Percentiles rank a stretch among this genome's conserved stretches.
phyloP scores from a whole-genome alignment of 306 rosid species.

The Lagenaria siceraria region DNA sequence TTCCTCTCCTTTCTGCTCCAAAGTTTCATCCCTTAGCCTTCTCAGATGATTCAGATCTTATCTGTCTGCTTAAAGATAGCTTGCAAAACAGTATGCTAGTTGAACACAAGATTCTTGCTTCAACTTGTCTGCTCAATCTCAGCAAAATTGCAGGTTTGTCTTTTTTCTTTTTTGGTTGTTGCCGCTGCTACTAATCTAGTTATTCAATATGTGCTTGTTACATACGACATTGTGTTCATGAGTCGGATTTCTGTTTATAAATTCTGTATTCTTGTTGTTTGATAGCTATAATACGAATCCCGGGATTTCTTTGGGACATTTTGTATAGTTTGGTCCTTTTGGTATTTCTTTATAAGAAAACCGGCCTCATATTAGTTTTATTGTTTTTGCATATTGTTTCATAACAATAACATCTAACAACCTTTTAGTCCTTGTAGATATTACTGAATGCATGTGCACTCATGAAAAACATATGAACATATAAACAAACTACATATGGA shows the following conservation, averaged over 20 bases:
- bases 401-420: neutral
- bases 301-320: neutral
- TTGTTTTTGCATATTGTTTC: neutral
- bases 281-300: neutral
- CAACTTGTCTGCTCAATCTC: conserved; percentile 58
- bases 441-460: neutral
- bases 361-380: neutral
- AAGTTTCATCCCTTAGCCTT: conserved; percentile 46
- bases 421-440: neutral
- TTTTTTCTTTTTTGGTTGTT: neutral
- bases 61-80: conserved; percentile 32
- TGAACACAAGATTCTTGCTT: conserved; percentile 57
- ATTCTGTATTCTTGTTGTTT: neutral
- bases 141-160: conserved; percentile 61
- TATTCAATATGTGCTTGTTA: neutral
- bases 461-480: neutral
- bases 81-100: conserved; percentile 30
- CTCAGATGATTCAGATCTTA: conserved; percentile 30
- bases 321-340: neutral
- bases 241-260: neutral
- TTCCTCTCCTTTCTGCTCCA: conserved; percentile 20
- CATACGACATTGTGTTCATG: neutral
- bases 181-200: neutral
- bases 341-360: neutral
- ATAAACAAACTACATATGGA: neutral